Percentiles rank a stretch among this genome's conserved stretches.
Evolutionary conservation across 148 eudicot species (phyloP).

Genomic region (Rhododendron henanense): DNA sequence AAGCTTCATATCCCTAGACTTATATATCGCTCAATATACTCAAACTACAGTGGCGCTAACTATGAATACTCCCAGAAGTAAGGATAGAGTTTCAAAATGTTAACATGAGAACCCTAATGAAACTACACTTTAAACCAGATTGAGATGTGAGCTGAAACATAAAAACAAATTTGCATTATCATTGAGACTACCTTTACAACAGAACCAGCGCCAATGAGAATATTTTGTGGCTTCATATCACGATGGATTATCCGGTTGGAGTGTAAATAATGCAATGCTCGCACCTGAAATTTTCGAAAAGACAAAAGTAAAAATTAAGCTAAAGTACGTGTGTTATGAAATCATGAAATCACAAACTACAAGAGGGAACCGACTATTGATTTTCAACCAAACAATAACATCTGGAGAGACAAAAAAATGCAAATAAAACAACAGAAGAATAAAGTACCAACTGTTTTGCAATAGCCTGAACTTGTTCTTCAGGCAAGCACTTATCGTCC

Average conservation of each 20-base stretch:
- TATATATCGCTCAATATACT: background rate
- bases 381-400: background rate
- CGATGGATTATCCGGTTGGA: slow-evolving; percentile 96
- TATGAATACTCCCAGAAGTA: background rate
- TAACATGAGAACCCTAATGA: background rate
- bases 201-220: slow-evolving; percentile 92
- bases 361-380: background rate
- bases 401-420: background rate
- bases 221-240: slow-evolving; percentile 99
- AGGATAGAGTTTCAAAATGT: background rate
- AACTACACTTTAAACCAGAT: background rate
- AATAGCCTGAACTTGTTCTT: slow-evolving; percentile 95
- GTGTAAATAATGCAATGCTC: slow-evolving; percentile 90
- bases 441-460: slow-evolving; percentile 89
- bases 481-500: slow-evolving; percentile 97
- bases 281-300: slow-evolving; percentile 49
- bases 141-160: background rate
- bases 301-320: background rate
- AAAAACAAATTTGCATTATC: background rate
- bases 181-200: slow-evolving; percentile 63
- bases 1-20: background rate
- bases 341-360: background rate
- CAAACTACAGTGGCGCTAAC: background rate
- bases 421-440: background rate
- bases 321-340: background rate